phyloP scores from a whole-genome alignment of 78 protist genomes.

The Planoprotostelium fungivorum region DNA sequence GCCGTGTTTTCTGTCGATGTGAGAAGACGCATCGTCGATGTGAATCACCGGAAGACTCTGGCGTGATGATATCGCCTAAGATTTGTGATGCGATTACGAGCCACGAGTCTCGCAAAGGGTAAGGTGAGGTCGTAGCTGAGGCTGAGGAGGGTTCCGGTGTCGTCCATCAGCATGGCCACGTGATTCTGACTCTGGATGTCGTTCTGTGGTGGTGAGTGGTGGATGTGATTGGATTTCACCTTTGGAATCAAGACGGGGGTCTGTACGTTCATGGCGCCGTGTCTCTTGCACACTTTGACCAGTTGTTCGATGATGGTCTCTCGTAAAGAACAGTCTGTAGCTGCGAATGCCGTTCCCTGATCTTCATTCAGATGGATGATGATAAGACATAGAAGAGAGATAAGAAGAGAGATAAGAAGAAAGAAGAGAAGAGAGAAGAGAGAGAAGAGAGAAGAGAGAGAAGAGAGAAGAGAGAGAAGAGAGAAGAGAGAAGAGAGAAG shows the following conservation, averaged over 20 bases:
- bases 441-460: neutral
- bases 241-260: conserved; percentile 52
- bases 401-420: conserved; percentile 1
- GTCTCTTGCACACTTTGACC: neutral
- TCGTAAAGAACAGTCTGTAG: neutral
- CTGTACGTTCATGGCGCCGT: conserved; percentile 46
- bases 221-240: neutral
- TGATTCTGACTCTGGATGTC: neutral
- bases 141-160: conserved; percentile 48
- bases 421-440: neutral
- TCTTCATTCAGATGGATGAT: neutral
- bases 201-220: neutral
- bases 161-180: conserved; percentile 37
- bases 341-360: neutral
- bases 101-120: conserved; percentile 61
- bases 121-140: conserved; percentile 51
- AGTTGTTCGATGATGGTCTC: neutral
- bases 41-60: conserved; percentile 25
- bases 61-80: conserved; percentile 17
- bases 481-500: neutral
- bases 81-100: conserved; percentile 23
- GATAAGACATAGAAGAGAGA: neutral
- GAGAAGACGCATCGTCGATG: neutral
- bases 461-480: neutral
- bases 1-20: neutral